Evolutionary conservation across 108 stramenopile genomes (phyloP).

Genomic region (Pseudonitzschia delicatissima): DNA sequence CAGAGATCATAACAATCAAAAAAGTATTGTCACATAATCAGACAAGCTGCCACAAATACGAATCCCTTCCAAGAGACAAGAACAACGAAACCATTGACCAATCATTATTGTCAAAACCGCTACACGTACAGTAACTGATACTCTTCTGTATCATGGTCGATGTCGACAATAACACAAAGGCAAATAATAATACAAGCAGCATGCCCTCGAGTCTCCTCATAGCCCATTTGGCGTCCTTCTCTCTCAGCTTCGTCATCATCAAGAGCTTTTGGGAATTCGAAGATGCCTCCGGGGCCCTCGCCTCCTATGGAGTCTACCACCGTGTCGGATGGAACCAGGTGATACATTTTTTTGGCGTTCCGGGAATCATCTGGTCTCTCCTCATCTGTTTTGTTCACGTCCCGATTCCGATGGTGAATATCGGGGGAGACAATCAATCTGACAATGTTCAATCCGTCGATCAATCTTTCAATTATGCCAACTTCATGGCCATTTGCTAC

Average conservation of each 20-base stretch:
- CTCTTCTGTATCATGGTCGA: too few species aligned
- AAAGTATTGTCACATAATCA: too few species aligned
- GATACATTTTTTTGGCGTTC: constrained; percentile 67
- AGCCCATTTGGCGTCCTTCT: constrained; percentile 16
- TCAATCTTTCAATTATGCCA: constrained; percentile 20
- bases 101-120: too few species aligned
- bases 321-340: constrained; percentile 56
- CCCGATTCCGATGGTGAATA: neutral
- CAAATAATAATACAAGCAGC: neutral
- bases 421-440: neutral
- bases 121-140: too few species aligned
- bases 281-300: constrained; percentile 37
- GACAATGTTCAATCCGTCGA: neutral
- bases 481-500: constrained; percentile 28
- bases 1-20: too few species aligned
- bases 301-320: constrained; percentile 61
- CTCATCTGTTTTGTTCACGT: constrained; percentile 27
- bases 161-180: too few species aligned
- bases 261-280: constrained; percentile 20
- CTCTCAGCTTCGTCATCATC: constrained; percentile 10
- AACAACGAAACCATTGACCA: too few species aligned
- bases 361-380: constrained; percentile 46
- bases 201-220: constrained; percentile 2
- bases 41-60: too few species aligned
- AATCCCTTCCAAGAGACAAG: too few species aligned